Evolutionary conservation across 371 early-diverging fungal species (phyloP), one percentile per base, ranked within the genome.

Genomic region (Rhizomucor pusillus): DNA sequence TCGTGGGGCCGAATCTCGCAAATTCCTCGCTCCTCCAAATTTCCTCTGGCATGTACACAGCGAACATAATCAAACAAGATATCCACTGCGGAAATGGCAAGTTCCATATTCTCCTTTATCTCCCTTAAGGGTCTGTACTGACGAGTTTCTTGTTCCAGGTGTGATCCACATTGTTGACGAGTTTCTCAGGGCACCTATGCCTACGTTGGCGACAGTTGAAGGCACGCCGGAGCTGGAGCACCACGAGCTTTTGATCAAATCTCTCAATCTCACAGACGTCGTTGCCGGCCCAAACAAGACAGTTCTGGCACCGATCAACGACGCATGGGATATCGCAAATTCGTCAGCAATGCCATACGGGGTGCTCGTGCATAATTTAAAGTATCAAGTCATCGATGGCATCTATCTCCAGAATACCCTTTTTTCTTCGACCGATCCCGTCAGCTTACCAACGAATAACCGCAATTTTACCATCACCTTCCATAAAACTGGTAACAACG

Each of bases 21-120:
- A 44, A 41, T 33, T 18, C 19, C 6, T 50, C 52, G n/a, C 23
- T 43, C 23, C 33, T 54, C 14, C 59, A 56, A 50, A 55, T 62
- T 0, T n/a, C 53, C 13, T 56, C 57, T n/a, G 69, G 69, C 11
- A 22, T 54, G 0, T 39, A 34, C 34, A 60, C 56, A 20, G 65
- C 62, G 29, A 56, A 59, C 49, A 37, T 56, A 2, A 54, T 64
- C 4, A 37, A 34, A 12, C 50, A 43, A 14, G 37, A 60, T 40
- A 62, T 62, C 20, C 40, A 39, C 12, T 69, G 66, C 52, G 60
- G 57, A 37, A 69, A 69, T 47, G 69, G 69, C 65, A 65, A 55
- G 52, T 11, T 47, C 36, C 35, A 23, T 19, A n/a, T 5, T 41
- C 40, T 41, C 16, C 20, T 44, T 36, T 39, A n/a, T 48, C 24